Conservation (phyloP, 169 alveolate species). For the Eimeria falciformis region DNA sequence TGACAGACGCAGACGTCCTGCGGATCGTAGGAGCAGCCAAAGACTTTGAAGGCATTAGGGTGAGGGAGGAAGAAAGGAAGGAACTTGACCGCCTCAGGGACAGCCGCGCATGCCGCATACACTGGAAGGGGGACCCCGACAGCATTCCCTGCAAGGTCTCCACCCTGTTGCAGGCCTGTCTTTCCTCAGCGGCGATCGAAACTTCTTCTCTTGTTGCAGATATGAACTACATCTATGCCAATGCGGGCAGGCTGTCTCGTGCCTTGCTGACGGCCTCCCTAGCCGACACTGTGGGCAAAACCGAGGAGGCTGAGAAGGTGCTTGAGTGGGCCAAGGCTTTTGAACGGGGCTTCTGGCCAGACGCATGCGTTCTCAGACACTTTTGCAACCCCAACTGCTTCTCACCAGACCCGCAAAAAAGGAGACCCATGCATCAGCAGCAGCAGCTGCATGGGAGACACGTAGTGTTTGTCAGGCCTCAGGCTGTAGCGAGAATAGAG, state of each 20-base stretch:
- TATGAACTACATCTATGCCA: slow-evolving; percentile 69
- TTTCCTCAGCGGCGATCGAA: slow-evolving; percentile 63
- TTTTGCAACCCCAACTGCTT: slow-evolving; percentile 73
- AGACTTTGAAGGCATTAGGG: slow-evolving; percentile 76
- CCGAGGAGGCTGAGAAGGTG: slow-evolving; percentile 74
- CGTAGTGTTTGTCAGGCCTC: background rate
- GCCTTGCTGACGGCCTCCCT: slow-evolving; percentile 73
- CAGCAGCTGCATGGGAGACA: background rate
- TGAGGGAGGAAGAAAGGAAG: slow-evolving; percentile 39
- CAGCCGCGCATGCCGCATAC: slow-evolving; percentile 29
- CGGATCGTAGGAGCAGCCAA: slow-evolving; percentile 76
- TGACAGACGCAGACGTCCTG: slow-evolving; percentile 62
- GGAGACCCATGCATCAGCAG: slow-evolving; percentile 5
- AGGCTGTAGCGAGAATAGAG: slow-evolving; percentile 29
- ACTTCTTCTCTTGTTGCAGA: slow-evolving; percentile 71
- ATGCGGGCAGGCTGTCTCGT: slow-evolving; percentile 69
- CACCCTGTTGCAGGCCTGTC: slow-evolving; percentile 76
- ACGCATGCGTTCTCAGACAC: slow-evolving; percentile 77
- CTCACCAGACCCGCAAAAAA: slow-evolving; percentile 45
- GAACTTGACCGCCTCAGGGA: slow-evolving; percentile 18
- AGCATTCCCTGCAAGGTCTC: slow-evolving; percentile 68
- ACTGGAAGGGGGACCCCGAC: slow-evolving; percentile 36
- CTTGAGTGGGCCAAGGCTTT: slow-evolving; percentile 77
- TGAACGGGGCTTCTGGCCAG: slow-evolving; percentile 56
- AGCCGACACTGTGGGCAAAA: slow-evolving; percentile 54